Conservation (phyloP, 169 alveolate genomes). For the Cryptosporidium viatorum region DNA sequence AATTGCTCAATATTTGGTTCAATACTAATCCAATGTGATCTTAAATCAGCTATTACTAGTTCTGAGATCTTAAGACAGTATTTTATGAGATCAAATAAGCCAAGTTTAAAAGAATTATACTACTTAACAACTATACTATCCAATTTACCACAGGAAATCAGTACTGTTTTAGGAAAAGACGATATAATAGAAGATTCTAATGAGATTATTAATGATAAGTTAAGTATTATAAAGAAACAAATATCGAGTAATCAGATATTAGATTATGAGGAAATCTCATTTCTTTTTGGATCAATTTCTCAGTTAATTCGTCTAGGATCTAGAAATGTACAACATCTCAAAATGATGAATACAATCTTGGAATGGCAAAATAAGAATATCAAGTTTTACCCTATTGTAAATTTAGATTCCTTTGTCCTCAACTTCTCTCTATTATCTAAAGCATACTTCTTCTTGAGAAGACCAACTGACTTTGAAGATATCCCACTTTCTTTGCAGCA, state of each 20-base stretch:
- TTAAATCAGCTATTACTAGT: slow-evolving; percentile 3
- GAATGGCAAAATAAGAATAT: background rate
- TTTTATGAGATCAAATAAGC: slow-evolving; percentile 16
- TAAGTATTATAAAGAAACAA: slow-evolving; percentile 19
- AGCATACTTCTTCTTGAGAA: slow-evolving; percentile 37
- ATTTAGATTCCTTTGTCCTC: slow-evolving; percentile 25
- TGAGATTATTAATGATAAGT: slow-evolving; percentile 33
- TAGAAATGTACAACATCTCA: slow-evolving; percentile 16
- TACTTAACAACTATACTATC: slow-evolving; percentile 29
- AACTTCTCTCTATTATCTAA: slow-evolving; percentile 29
- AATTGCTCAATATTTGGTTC: slow-evolving; percentile 65
- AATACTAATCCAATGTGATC: slow-evolving; percentile 31
- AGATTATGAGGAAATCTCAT: slow-evolving; percentile 20
- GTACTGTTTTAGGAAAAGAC: slow-evolving; percentile 30
- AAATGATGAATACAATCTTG: slow-evolving; percentile 5
- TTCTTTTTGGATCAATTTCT: slow-evolving; percentile 34
- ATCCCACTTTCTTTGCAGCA: slow-evolving; percentile 37
- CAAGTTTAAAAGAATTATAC: slow-evolving; percentile 24
- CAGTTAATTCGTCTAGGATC: slow-evolving; percentile 23
- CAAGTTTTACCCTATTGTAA: background rate
- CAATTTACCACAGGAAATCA: slow-evolving; percentile 35
- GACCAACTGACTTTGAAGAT: slow-evolving; percentile 38
- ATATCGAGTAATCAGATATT: background rate
- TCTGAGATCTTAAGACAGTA: slow-evolving; percentile 44
- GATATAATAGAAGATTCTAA: slow-evolving; percentile 54